Base-by-base conservation (phyloP, 2,329 filamentous ascomycete genomes). In the Lasiodiplodia gonubiensis region DNA sequence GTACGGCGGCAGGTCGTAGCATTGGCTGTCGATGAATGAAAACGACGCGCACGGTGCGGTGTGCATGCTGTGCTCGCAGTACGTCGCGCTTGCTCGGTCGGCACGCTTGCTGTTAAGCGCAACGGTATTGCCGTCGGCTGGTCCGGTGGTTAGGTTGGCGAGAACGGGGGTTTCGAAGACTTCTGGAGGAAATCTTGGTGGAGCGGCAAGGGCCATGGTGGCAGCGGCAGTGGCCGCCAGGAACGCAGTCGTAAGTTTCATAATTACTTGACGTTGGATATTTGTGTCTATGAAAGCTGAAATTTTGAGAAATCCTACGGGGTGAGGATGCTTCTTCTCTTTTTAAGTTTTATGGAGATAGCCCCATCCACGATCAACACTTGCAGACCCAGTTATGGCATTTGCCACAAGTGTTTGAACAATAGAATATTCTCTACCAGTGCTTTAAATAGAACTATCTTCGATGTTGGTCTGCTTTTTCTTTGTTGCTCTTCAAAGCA, bases 1-100 rank as follows among this genome's bases (percentile, higher is more conserved):
- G 42, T 51, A 61, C 7, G 16, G 39, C 30, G 57, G 16, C 18
- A 61, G 12, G 18, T 42, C n/a, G 30, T 61, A 61, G 57, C 57
- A 61, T 27, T 18, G 48, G 42, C 16, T 27, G 16, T 2, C 4
- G 3, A 8, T 18, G 57, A 61, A 49, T 25, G 12, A 3, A 10
- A 49, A 35, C 4, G 21, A 10, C 27, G 8, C 25, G 57, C 57
- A 61, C 27, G 42, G 55, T 18, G 18, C 4, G 27, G 42, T 37
- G 57, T 37, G 57, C 25, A 33, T 30, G 25, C 25, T 35, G 57
- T 51, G 42, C 27, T 61, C 57, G 27, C 57, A 61, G 18, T 46
- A 61, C 18, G 57, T 61, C 18, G 57, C 42, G 16, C n/a, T 42
- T 14, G 39, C 18, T n/a, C 2, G 14, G 4, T 21, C n/a, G 25